Conservation (phyloP, 805 yeast genomes). For the Lipomyces starkeyi region DNA sequence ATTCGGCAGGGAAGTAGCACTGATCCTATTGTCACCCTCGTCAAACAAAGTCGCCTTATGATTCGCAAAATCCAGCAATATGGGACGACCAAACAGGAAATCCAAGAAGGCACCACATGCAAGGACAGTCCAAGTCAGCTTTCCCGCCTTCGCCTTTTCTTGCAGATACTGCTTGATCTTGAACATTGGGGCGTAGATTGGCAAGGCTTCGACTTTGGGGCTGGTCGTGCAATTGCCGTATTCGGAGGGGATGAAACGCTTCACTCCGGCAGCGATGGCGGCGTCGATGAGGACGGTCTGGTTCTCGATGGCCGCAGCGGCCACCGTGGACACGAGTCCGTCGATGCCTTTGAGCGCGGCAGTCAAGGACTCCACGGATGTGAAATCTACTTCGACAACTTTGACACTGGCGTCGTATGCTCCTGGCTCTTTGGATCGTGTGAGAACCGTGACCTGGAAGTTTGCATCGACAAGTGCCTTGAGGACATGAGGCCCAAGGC, state of each 20-base stretch:
- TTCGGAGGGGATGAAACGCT: not conserved
- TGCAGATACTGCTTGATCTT: not conserved
- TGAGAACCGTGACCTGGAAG: not conserved
- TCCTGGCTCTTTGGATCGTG: not conserved
- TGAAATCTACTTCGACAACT: not conserved
- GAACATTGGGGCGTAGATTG: slow-evolving; percentile 1
- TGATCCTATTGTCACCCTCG: not conserved
- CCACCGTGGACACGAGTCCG: slow-evolving; percentile 1
- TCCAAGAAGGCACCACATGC: not conserved
- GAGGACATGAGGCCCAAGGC: not conserved
- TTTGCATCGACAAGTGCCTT: not conserved
- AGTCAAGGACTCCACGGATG: not conserved
- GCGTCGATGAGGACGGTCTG: slow-evolving; percentile 3
- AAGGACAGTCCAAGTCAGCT: not conserved
- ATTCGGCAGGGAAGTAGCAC: not conserved
- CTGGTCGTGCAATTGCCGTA: not conserved
- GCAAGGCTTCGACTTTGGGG: not conserved
- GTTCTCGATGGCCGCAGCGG: slow-evolving; percentile 2
- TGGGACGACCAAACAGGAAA: not conserved
- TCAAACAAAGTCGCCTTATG: not conserved
- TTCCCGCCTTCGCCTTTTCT: not conserved
- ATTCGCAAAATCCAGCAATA: not conserved
- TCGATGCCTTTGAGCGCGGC: not conserved
- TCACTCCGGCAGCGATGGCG: slow-evolving; percentile 3
- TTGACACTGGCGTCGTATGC: not conserved